Base-by-base conservation (phyloP, 345 rosid species). In the Citrus reticulata region DNA sequence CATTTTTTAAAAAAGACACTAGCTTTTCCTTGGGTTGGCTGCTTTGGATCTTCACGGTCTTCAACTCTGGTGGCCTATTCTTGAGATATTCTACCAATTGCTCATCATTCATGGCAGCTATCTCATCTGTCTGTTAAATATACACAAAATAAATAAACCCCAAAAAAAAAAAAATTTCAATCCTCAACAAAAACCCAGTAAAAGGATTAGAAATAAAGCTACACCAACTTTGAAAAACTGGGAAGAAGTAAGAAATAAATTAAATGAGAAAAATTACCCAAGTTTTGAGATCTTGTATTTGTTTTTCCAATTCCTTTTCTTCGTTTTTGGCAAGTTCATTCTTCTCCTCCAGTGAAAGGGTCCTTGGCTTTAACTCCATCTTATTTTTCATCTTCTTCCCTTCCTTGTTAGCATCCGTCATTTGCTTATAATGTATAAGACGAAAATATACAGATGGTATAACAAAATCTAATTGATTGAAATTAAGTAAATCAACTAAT, bases 61-160 rank as follows among this genome's bases (percentile, higher is more conserved):
- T 83, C 40, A 81, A 61, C 16, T 81, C 81, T 3, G 78, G 42
- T 27, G 84, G 89, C 68, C 87, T 82, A 57, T 78, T 82, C 54
- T 76, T 67, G 68, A 87, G 65, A 68, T 84, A 84, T 16, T 84
- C 81, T 74, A 73, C 79, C 42, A 84, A 49, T 32, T 82, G 80
- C 37, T 84, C 83, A 55, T 87, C 87, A n/a, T 78, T 77, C 89
- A 84, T 82, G 5, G 32, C 46, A 22, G 79, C 83, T 42, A 84
- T 58, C 34, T 61, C 76, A 9, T 81, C 79, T 4, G 79, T 74
- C 87, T 86, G 72, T 32, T 51, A 32, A 70, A 16, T 11, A 25
- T 6, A 25, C 29, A 39, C 2, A 17, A 54, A 72, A 67, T 24
- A 59, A 59, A 16, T 3, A 27, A 51, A 39, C 19, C 2, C 17